A percentile compares a stretch with the other conserved stretches of the same genome.
Conservation (phyloP, 2,329 filamentous ascomycete genomes). For the Botryosphaeria dothidea region DNA sequence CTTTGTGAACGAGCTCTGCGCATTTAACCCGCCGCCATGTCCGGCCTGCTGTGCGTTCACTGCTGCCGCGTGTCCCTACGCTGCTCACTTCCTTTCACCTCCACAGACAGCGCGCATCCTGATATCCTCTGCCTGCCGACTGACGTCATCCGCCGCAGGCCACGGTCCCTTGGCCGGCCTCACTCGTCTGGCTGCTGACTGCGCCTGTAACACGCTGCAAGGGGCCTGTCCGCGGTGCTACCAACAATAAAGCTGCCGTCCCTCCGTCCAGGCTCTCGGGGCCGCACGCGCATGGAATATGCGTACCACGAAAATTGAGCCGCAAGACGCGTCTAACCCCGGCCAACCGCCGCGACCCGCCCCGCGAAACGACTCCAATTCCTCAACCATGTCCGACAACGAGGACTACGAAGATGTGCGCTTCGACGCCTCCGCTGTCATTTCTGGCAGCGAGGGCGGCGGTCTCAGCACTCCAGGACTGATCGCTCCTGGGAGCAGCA, state of each 20-base stretch:
- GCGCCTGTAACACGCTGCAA: background rate
- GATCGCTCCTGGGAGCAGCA: conserved; percentile 21
- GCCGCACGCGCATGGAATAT: background rate
- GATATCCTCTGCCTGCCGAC: background rate
- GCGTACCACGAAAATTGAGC: background rate
- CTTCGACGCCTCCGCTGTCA: conserved; percentile 37
- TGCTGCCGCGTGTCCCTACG: background rate
- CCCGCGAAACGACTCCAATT: background rate
- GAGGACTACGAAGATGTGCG: conserved; percentile 44
- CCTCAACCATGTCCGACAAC: conserved; percentile 29
- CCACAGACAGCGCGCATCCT: background rate
- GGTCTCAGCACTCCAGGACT: conserved; percentile 28
- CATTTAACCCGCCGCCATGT: background rate
- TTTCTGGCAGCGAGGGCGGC: conserved; percentile 34
- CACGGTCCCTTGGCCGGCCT: background rate
- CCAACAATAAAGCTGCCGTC: background rate
- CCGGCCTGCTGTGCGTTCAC: background rate
- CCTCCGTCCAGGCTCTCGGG: background rate
- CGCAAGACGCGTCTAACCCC: background rate
- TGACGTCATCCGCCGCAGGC: conserved; percentile 5
- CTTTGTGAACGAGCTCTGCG: background rate
- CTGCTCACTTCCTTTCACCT: background rate
- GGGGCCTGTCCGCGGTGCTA: background rate
- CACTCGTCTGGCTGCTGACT: background rate
- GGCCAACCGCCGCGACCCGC: background rate